These are phyloP conservation scores for Haematococcus sp. DNA, from an alignment of 139 green algal species.

Conservation along the genomic window DNA sequence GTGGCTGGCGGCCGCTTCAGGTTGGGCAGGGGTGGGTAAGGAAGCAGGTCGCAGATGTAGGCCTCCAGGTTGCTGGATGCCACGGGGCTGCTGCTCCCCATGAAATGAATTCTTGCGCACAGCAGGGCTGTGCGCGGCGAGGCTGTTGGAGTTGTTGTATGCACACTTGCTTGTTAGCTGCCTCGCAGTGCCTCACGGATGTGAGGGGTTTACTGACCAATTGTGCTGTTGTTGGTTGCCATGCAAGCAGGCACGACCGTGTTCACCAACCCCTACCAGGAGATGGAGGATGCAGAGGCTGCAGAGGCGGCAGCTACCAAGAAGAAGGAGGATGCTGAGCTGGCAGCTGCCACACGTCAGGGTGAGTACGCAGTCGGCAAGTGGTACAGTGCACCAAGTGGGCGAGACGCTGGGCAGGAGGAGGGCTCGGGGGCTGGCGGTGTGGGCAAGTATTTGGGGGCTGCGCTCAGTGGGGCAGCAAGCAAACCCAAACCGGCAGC, in stretches of 20 bases:
- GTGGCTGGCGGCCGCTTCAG: too few species aligned
- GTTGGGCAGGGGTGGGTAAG: too few species aligned
- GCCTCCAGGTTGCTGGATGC: too few species aligned
- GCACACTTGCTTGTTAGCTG: too few species aligned
- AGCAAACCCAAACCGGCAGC: background rate
- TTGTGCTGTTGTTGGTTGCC: too few species aligned
- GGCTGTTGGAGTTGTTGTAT: too few species aligned
- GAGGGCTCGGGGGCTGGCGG: constrained; percentile 17
- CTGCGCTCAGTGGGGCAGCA: background rate
- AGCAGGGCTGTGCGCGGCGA: too few species aligned
- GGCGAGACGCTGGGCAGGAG: background rate
- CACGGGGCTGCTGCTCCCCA: too few species aligned
- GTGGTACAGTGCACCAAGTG: constrained; percentile 48
- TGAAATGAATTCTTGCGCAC: too few species aligned
- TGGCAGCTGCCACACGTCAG: constrained; percentile 1
- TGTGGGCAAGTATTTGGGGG: constrained; percentile 67
- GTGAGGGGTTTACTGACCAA: too few species aligned
- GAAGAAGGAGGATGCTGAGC: constrained; percentile 20
- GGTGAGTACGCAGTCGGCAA: constrained; percentile 10
- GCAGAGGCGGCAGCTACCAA: constrained; percentile 38
- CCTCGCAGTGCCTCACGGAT: too few species aligned
- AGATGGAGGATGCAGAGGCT: constrained; percentile 76
- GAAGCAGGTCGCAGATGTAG: too few species aligned
- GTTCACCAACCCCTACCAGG: constrained; percentile 93
- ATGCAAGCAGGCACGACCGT: constrained; percentile 58